Percentiles rank a stretch among this genome's conserved stretches.
Evolutionary conservation across 495 filamentous ascomycete genomes (phyloP).

Genomic region (Podospora comata): DNA sequence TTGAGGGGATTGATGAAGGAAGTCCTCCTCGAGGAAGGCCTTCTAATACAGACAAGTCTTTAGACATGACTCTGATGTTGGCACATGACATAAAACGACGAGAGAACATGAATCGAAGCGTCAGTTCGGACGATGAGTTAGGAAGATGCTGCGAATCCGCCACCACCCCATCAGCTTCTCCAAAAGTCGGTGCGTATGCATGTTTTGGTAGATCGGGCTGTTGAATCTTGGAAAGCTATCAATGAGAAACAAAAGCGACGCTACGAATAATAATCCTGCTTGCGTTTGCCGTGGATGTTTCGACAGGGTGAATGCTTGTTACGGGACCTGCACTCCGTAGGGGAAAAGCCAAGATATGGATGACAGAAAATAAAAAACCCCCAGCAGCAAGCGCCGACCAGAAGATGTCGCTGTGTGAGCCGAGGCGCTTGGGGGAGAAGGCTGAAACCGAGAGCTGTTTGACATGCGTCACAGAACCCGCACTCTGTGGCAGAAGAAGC

Average conservation of each 20-base stretch:
- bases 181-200: background rate
- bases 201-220: background rate
- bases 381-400: slow-evolving; percentile 7
- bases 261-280: background rate
- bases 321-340: slow-evolving; percentile 2
- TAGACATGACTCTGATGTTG: background rate
- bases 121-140: background rate
- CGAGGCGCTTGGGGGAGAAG: slow-evolving; percentile 20
- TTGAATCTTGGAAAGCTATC: background rate
- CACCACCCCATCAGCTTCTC: background rate
- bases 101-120: background rate
- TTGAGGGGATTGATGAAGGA: background rate
- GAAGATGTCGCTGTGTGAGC: background rate
- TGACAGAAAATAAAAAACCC: background rate
- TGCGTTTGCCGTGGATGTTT: background rate
- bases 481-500: slow-evolving; percentile 20
- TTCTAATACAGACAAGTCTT: background rate
- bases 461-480: slow-evolving; percentile 27
- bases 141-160: background rate
- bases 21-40: too few species aligned
- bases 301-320: background rate
- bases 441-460: slow-evolving; percentile 33
- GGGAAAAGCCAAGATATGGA: background rate
- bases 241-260: background rate
- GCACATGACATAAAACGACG: background rate